Conservation (phyloP, 345 rosid species). For the Ricinus communis region DNA sequence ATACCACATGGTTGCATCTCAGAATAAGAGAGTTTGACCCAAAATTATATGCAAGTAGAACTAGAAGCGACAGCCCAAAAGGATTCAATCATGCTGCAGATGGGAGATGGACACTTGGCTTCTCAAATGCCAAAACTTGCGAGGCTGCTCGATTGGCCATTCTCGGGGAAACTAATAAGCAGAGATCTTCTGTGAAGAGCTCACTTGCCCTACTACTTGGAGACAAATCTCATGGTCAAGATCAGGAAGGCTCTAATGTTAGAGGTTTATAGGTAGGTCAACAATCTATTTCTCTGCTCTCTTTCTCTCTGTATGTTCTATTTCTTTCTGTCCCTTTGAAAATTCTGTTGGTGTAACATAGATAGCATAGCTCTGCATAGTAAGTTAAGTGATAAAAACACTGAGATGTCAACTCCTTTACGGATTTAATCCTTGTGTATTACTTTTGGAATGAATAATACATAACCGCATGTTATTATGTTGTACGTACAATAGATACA, state of each 20-base stretch:
- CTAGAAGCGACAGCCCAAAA: conserved; percentile 20
- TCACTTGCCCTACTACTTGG: conserved; percentile 37
- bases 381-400: neutral
- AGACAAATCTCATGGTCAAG: conserved; percentile 24
- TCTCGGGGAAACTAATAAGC: conserved; percentile 45
- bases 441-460: neutral
- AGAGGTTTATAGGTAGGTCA: conserved; percentile 20
- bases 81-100: conserved; percentile 32
- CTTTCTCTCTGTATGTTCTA: neutral
- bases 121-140: conserved; percentile 44
- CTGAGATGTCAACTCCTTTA: neutral
- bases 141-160: conserved; percentile 44
- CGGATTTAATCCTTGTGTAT: neutral
- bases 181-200: conserved; percentile 40
- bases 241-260: conserved; percentile 16
- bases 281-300: too few species aligned
- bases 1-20: conserved; percentile 61
- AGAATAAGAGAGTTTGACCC: conserved; percentile 58
- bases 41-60: conserved; percentile 30
- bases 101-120: conserved; percentile 68
- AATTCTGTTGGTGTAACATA: neutral
- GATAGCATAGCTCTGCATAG: neutral
- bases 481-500: too few species aligned
- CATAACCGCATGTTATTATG: neutral
- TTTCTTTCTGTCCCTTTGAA: neutral